phyloP scores from a whole-genome alignment of 768 basidiomycete species.

The Tubosaeta brunneosetosa region DNA sequence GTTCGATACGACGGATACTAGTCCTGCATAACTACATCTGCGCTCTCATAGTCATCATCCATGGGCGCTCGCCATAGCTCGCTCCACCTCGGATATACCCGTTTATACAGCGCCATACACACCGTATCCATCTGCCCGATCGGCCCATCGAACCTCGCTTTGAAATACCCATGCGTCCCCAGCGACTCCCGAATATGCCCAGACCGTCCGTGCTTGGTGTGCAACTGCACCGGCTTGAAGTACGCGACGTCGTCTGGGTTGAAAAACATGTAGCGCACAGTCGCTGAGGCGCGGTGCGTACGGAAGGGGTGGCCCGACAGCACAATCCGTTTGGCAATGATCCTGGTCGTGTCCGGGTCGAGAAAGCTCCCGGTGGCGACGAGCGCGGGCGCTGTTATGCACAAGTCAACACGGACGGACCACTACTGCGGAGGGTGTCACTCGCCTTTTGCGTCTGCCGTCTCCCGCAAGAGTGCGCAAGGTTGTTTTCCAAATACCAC shows the following conservation, averaged over 20 bases:
- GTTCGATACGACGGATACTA: background rate
- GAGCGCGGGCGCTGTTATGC: slow-evolving; percentile 60
- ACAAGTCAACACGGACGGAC: background rate
- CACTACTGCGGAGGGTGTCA: no score
- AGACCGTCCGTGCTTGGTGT: slow-evolving; percentile 85
- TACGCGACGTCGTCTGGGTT: slow-evolving; percentile 88
- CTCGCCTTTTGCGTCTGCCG: slow-evolving; percentile 60
- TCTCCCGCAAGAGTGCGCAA: slow-evolving; percentile 72
- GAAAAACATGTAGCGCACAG: slow-evolving; percentile 99
- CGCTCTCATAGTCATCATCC: slow-evolving; percentile 1
- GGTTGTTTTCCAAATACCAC: slow-evolving; percentile 78
- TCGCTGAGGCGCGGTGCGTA: slow-evolving; percentile 94
- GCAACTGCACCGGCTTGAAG: slow-evolving; percentile 88
- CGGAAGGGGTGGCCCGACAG: slow-evolving; percentile 96
- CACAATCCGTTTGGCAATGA: slow-evolving; percentile 91
- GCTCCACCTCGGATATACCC: slow-evolving; percentile 88
- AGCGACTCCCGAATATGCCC: slow-evolving; percentile 91
- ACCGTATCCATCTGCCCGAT: slow-evolving; percentile 96
- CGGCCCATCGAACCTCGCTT: slow-evolving; percentile 91
- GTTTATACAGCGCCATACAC: slow-evolving; percentile 93
- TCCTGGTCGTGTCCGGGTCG: slow-evolving; percentile 83
- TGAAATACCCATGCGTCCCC: slow-evolving; percentile 97
- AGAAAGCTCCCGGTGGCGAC: slow-evolving; percentile 89
- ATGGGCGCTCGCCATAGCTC: slow-evolving; percentile 40
- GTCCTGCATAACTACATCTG: slow-evolving; percentile 28